These are phyloP conservation scores for Saturnispora gosingensis DNA, from an alignment of 805 yeast species.

Conservation along the genomic window DNA sequence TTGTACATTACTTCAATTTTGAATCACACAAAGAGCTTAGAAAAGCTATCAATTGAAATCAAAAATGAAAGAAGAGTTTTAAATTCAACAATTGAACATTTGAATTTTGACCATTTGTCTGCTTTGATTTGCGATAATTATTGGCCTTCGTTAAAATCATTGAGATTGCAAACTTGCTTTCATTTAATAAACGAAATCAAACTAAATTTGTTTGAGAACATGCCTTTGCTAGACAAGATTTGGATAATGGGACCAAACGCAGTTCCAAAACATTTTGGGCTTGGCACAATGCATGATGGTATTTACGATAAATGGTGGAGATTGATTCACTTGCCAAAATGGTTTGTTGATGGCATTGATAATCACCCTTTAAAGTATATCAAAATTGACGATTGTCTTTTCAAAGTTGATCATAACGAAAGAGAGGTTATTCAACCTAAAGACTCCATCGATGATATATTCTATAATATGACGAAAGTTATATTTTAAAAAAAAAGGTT, in stretches of 20 bases:
- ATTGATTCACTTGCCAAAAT: conserved; percentile 43
- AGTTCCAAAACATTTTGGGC: conserved; percentile 47
- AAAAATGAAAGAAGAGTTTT: conserved; percentile 16
- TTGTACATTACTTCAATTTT: conserved; percentile 11
- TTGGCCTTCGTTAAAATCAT: conserved; percentile 23
- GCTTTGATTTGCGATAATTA: conserved; percentile 6
- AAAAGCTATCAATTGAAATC: conserved; percentile 21
- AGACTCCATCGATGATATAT: conserved; percentile 41
- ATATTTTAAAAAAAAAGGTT: not conserved
- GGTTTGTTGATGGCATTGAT: conserved; percentile 21
- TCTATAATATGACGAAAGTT: conserved; percentile 25
- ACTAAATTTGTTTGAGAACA: conserved; percentile 20
- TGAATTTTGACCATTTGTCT: conserved; percentile 14
- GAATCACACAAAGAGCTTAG: conserved; percentile 13
- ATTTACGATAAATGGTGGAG: conserved; percentile 49
- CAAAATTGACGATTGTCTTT: conserved; percentile 41
- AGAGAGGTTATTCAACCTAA: conserved; percentile 30
- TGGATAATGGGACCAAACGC: conserved; percentile 43
- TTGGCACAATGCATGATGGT: conserved; percentile 44
- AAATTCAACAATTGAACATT: conserved; percentile 13
- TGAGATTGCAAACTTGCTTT: conserved; percentile 32
- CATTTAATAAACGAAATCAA: conserved; percentile 26
- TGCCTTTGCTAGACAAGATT: conserved; percentile 27
- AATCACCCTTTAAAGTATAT: conserved; percentile 30
- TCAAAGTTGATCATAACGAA: conserved; percentile 26